These are phyloP conservation scores for Aspergillus diversus DNA, from an alignment of 495 filamentous ascomycete genomes.

Conservation along the genomic window DNA sequence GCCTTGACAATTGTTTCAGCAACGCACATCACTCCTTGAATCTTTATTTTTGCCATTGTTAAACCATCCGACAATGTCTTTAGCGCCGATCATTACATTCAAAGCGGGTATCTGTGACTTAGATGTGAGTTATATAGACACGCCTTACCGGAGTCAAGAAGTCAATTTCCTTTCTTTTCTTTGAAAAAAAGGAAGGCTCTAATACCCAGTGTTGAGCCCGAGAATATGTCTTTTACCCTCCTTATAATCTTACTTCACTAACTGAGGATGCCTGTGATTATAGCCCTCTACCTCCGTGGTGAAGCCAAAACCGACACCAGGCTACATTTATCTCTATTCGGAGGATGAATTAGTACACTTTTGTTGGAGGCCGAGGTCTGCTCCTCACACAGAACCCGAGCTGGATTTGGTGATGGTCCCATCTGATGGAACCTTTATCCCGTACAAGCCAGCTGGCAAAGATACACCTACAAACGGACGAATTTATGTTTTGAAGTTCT, in stretches of 20 bases:
- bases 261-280: slow-evolving; percentile 15
- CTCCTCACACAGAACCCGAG: slow-evolving; percentile 67
- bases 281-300: slow-evolving; percentile 66
- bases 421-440: slow-evolving; percentile 80
- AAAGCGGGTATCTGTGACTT: slow-evolving; percentile 92
- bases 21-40: background rate
- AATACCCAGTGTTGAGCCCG: background rate
- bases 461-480: slow-evolving; percentile 78
- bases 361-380: slow-evolving; percentile 82
- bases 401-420: slow-evolving; percentile 89
- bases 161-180: background rate
- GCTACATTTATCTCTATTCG: slow-evolving; percentile 90
- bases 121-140: slow-evolving; percentile 61
- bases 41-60: slow-evolving; percentile 10
- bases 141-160: too few species aligned
- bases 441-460: slow-evolving; percentile 66
- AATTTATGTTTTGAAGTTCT: slow-evolving; percentile 92
- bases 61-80: slow-evolving; percentile 62
- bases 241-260: slow-evolving; percentile 6
- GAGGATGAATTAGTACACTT: slow-evolving; percentile 97
- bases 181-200: background rate
- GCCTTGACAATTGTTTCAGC: background rate
- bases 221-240: background rate
- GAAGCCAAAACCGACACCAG: slow-evolving; percentile 68
- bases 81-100: slow-evolving; percentile 88